Conservation (phyloP, 352 stramenopile genomes). For the Globisporangium cystogenes region DNA sequence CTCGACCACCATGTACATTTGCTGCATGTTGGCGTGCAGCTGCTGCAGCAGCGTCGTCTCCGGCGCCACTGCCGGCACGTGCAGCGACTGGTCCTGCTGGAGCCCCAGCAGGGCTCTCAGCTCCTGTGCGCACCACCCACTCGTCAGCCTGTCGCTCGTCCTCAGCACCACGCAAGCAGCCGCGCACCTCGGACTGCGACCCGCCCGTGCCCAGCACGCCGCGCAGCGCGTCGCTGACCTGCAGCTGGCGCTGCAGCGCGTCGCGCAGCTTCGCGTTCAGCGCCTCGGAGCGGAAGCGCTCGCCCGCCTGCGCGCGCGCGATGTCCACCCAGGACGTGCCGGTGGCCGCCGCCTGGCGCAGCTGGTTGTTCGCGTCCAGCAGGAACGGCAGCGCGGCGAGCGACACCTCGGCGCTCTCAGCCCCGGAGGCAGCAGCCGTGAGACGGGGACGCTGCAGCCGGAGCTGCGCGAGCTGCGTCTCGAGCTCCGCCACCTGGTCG, state of each 20-base stretch:
- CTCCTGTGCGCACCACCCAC: background rate
- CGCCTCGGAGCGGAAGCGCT: slow-evolving; percentile 3
- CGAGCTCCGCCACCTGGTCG: background rate
- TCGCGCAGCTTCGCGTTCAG: slow-evolving; percentile 4
- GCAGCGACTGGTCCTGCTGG: background rate
- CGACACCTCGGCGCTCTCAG: too few species aligned
- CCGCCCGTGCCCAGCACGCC: background rate
- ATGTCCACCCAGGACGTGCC: slow-evolving; percentile 1
- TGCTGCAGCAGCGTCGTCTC: background rate
- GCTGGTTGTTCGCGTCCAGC: background rate
- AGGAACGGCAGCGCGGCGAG: background rate
- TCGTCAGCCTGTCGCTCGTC: slow-evolving; percentile 57
- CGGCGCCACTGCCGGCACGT: background rate
- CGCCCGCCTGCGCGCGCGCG: background rate
- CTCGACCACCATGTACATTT: slow-evolving; percentile 1
- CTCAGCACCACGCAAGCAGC: too few species aligned
- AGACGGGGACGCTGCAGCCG: background rate
- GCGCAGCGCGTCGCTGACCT: background rate
- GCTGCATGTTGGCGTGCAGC: background rate
- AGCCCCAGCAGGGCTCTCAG: background rate
- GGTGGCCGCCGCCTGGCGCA: background rate
- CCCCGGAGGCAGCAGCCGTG: background rate
- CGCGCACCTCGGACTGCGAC: too few species aligned
- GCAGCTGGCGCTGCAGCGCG: background rate
- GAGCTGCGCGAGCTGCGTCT: background rate